Evolutionary conservation across 352 stramenopile genomes (phyloP).

Genomic region (Albugo candida): DNA sequence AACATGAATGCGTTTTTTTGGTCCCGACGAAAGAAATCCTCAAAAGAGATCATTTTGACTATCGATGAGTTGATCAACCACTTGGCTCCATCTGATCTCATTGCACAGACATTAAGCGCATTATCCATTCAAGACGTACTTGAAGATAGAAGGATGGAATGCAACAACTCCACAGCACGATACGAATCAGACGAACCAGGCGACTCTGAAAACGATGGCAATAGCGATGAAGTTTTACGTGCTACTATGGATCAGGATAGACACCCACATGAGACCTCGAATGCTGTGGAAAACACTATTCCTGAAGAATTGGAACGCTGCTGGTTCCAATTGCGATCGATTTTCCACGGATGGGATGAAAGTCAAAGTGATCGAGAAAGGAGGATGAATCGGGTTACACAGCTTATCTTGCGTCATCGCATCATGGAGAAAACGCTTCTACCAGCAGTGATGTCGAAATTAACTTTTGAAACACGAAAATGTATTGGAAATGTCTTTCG

Average conservation of each 20-base stretch:
- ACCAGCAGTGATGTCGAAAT: slow-evolving; percentile 39
- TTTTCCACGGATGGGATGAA: slow-evolving; percentile 64
- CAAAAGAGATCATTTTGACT: slow-evolving; percentile 48
- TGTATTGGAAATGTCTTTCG: slow-evolving; percentile 60
- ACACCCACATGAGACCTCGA: neutral
- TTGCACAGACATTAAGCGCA: slow-evolving; percentile 26
- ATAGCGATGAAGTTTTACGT: slow-evolving; percentile 11
- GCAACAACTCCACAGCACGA: slow-evolving; percentile 2
- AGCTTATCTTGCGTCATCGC: slow-evolving; percentile 45
- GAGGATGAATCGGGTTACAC: slow-evolving; percentile 65
- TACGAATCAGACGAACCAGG: slow-evolving; percentile 15
- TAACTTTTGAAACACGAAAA: slow-evolving; percentile 73
- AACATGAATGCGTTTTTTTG: slow-evolving; percentile 68
- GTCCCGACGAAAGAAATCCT: slow-evolving; percentile 49
- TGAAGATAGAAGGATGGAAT: slow-evolving; percentile 9
- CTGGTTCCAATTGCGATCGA: slow-evolving; percentile 48
- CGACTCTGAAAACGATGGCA: slow-evolving; percentile 7
- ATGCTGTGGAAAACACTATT: slow-evolving; percentile 27
- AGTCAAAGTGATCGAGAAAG: slow-evolving; percentile 41
- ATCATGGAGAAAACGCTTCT: slow-evolving; percentile 54
- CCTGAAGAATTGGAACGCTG: slow-evolving; percentile 46
- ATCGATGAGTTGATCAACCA: slow-evolving; percentile 37
- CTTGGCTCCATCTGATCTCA: slow-evolving; percentile 35
- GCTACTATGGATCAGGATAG: slow-evolving; percentile 28
- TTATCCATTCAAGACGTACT: slow-evolving; percentile 16